These are phyloP conservation scores for Thermoascus crustaceus DNA, from an alignment of 2,329 filamentous ascomycete species.

Conservation along the genomic window DNA sequence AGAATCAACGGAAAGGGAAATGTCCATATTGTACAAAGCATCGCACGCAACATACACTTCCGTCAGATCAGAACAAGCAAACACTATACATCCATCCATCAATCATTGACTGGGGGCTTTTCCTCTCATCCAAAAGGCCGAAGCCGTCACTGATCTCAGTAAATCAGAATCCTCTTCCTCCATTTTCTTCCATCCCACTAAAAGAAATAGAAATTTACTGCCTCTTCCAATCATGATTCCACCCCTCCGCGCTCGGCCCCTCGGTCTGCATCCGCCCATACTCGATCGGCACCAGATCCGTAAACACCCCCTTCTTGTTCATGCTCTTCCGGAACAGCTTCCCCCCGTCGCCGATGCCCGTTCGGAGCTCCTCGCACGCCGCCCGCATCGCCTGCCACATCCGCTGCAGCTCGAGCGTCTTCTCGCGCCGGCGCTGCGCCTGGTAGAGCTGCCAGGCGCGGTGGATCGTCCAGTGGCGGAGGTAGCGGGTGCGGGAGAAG, in stretches of 20 bases:
- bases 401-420: slow-evolving; percentile 64
- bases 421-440: slow-evolving; percentile 55
- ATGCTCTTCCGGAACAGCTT: slow-evolving; percentile 78
- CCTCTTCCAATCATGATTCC: slow-evolving; percentile 89
- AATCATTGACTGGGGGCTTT: too few relatives aligned
- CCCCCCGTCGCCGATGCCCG: slow-evolving; percentile 41
- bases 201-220: slow-evolving; percentile 2
- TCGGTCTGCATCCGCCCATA: slow-evolving; percentile 70
- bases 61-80: too few relatives aligned
- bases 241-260: slow-evolving; percentile 67
- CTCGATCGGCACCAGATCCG: slow-evolving; percentile 75
- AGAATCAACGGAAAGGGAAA: too few relatives aligned
- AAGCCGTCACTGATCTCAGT: too few relatives aligned
- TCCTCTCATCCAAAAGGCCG: too few relatives aligned
- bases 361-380: slow-evolving; percentile 75
- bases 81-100: too few relatives aligned
- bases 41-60: too few relatives aligned
- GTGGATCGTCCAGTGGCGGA: slow-evolving; percentile 98
- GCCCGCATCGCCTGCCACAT: slow-evolving; percentile 73
- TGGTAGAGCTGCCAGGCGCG: slow-evolving; percentile 83
- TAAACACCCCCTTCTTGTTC: slow-evolving; percentile 79
- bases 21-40: too few relatives aligned
- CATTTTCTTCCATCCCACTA: slow-evolving; percentile 4
- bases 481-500: slow-evolving; percentile 75
- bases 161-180: too few relatives aligned